Evolutionary conservation across 2,329 filamentous ascomycete genomes (phyloP), one percentile per base, ranked within the genome.

Genomic region (Plenodomus biglobosus): DNA sequence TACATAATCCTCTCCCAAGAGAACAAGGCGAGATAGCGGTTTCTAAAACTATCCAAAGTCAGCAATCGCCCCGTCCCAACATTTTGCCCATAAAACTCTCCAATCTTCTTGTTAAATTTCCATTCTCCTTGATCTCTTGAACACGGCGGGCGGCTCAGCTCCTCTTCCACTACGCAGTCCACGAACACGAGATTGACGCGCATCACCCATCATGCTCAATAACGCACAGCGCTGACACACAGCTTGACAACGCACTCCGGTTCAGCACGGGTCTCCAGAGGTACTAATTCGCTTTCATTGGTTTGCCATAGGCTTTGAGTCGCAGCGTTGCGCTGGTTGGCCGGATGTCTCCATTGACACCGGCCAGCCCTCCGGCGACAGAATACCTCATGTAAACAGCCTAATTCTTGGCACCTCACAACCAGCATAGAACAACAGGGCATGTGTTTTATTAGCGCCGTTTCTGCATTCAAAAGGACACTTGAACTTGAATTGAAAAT

Each of bases 201-300:
- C 13, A 10, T 32, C 27, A 32, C 27, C 27, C n/a, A 24, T 11
- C 27, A 32, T 15, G 27, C 27, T 32, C 3, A 11, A 32, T 32
- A 34, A 24, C 44, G 38, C 39, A 41, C 37, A 19, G 22, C 44
- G 41, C 44, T 47, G 49, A 45, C 45, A 37, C 30, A 22, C 18
- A 30, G 15, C 32, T 10, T 24, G 34, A 35, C n/a, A 17, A 44
- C 18, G 18, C 27, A 41, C 19, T 38, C 37, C 38, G 32, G 43
- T 35, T 16, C 45, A 36, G 42, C 44, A 22, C 50, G 45, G 45
- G 35, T 46, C 50, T 52, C 45, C 50, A 46, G 39, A 20, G 10
- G 16, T 37, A 27, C 8, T 2, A n/a, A 15, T 8, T 2, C 17
- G 8, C n/a, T 20, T n/a, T 48, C 15, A 42, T 46, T 44, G 39